Percentiles rank a stretch among this genome's conserved stretches.
phyloP scores from a whole-genome alignment of 2,329 filamentous ascomycete genomes.

The Daldinia eschscholtzii region DNA sequence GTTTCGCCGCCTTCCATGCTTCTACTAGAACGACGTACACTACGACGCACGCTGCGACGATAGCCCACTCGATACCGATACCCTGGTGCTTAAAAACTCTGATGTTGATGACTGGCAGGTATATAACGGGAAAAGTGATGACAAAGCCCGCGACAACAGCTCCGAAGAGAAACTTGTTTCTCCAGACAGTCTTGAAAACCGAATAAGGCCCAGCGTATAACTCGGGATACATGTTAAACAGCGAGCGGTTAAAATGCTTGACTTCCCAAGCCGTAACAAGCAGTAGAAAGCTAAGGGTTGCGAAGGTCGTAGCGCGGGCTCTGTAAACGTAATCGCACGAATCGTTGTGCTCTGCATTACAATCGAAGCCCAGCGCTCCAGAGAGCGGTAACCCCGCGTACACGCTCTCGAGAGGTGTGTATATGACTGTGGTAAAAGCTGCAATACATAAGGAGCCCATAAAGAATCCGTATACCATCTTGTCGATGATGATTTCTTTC shows the following conservation, averaged over 20 bases:
- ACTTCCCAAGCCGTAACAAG: slow-evolving; percentile 80
- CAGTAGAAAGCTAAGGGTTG: slow-evolving; percentile 75
- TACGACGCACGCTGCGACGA: slow-evolving; percentile 70
- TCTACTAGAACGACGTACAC: slow-evolving; percentile 75
- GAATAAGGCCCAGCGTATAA: slow-evolving; percentile 63
- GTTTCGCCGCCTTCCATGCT: slow-evolving; percentile 76
- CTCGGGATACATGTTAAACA: slow-evolving; percentile 75
- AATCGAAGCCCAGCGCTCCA: slow-evolving; percentile 65
- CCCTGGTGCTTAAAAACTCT: slow-evolving; percentile 77
- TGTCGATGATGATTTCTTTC: slow-evolving; percentile 73
- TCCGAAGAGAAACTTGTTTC: slow-evolving; percentile 76
- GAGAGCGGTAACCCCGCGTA: slow-evolving; percentile 55
- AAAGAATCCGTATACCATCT: slow-evolving; percentile 73
- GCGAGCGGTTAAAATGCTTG: slow-evolving; percentile 75
- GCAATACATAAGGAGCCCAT: slow-evolving; percentile 73
- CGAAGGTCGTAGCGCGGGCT: slow-evolving; percentile 76
- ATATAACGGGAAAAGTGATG: slow-evolving; percentile 72
- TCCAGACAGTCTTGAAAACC: slow-evolving; percentile 72
- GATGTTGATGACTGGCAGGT: slow-evolving; percentile 75
- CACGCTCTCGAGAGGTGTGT: slow-evolving; percentile 54
- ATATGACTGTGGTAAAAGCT: slow-evolving; percentile 72
- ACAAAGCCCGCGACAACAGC: slow-evolving; percentile 71
- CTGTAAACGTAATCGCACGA: slow-evolving; percentile 71
- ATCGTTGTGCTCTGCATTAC: slow-evolving; percentile 67
- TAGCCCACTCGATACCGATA: slow-evolving; percentile 79